Conservation (phyloP, 2,329 filamentous ascomycete species). For the Trematosphaeria pertusa region DNA sequence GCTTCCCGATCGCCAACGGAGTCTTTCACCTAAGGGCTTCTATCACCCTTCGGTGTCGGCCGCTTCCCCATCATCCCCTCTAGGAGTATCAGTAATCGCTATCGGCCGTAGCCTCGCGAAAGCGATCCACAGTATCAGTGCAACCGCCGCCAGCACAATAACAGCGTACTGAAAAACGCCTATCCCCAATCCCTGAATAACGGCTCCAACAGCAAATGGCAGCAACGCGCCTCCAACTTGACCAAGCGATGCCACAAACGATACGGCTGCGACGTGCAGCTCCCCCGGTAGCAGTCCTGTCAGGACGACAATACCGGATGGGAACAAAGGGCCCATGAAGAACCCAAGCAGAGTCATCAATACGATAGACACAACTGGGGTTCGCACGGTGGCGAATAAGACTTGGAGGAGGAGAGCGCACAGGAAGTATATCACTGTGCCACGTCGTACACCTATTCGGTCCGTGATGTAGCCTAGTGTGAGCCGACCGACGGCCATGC, state of each 20-base stretch:
- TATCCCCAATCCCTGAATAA: conserved; percentile 50
- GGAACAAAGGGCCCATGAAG: conserved; percentile 52
- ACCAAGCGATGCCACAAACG: conserved; percentile 54
- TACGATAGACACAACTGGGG: conserved; percentile 33
- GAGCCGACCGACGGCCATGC: conserved; percentile 52
- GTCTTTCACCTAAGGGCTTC: too few species aligned
- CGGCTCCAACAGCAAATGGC: conserved; percentile 53
- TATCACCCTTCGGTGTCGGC: too few species aligned
- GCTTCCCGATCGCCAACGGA: too few species aligned
- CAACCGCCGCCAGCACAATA: conserved; percentile 25
- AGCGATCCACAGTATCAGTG: conserved; percentile 30
- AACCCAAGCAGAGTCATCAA: conserved; percentile 48
- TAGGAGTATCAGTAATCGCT: too few species aligned
- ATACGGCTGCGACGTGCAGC: conserved; percentile 54
- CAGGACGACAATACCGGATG: conserved; percentile 50
- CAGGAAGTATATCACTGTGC: conserved; percentile 32
- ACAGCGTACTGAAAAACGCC: conserved; percentile 46
- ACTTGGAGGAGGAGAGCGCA: conserved; percentile 25
- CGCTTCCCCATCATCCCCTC: too few species aligned
- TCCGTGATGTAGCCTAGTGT: conserved; percentile 35
- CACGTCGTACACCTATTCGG: conserved; percentile 33
- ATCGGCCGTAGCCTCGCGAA: conserved; percentile 10
- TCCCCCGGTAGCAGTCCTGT: conserved; percentile 47
- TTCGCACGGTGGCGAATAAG: conserved; percentile 26
- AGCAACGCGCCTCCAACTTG: conserved; percentile 54